phyloP scores from a whole-genome alignment of 805 yeast genomes.

The Ogataea populi-albae region DNA sequence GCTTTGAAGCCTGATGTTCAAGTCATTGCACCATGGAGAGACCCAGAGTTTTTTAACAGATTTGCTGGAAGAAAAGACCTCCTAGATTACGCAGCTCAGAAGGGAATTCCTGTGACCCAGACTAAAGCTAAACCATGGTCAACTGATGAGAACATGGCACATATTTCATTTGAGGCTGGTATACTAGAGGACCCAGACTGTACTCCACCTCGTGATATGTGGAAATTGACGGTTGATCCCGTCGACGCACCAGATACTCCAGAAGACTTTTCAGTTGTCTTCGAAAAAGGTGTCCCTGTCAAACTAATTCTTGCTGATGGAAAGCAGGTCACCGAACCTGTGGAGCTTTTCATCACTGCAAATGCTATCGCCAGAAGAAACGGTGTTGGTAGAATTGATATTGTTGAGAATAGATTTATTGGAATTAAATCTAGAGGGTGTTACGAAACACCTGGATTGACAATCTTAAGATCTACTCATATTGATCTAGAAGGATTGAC shows the following conservation, averaged over 20 bases:
- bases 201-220: conserved; percentile 99
- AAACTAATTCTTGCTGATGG: conserved; percentile 70
- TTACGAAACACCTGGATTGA: conserved; percentile 98
- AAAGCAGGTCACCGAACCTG: conserved; percentile 70
- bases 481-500: conserved; percentile 96
- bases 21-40: conserved; percentile 99
- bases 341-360: conserved; percentile 88
- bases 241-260: conserved; percentile 91
- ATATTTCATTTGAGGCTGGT: conserved; percentile 99
- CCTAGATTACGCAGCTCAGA: conserved; percentile 88
- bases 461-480: conserved; percentile 89
- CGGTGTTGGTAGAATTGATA: conserved; percentile 99
- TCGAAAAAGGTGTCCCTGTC: conserved; percentile 82
- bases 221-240: conserved; percentile 98
- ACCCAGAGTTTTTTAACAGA: conserved; percentile 88
- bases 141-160: conserved; percentile 98
- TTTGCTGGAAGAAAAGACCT: conserved; percentile 98
- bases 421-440: conserved; percentile 99
- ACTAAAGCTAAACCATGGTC: conserved; percentile 99
- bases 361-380: conserved; percentile 96
- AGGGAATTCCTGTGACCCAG: conserved; percentile 92
- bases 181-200: conserved; percentile 97
- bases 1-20: conserved; percentile 96
- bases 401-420: conserved; percentile 97
- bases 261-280: conserved; percentile 80